Conservation (phyloP, 129 eudicot genomes). For the Artemisia tridentata region DNA sequence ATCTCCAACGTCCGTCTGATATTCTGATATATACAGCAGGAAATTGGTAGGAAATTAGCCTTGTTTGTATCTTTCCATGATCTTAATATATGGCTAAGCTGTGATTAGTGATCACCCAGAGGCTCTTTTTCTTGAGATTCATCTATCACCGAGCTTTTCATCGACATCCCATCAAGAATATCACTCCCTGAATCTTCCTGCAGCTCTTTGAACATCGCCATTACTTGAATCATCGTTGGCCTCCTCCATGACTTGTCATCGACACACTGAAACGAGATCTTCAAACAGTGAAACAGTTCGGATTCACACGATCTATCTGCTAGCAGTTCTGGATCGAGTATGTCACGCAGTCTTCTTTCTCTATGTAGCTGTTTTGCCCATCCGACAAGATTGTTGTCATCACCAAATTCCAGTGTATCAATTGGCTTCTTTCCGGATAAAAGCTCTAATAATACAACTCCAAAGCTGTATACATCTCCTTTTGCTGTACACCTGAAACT, state of each 20-base stretch:
- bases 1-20: conserved; percentile 10
- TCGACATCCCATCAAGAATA: conserved; percentile 73
- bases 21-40: conserved; percentile 49
- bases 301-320: conserved; percentile 44
- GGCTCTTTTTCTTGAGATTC: conserved; percentile 69
- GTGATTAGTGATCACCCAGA: conserved; percentile 35
- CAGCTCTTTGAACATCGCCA: conserved; percentile 85
- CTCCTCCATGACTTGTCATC: conserved; percentile 69
- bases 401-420: conserved; percentile 64
- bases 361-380: conserved; percentile 82
- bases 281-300: conserved; percentile 63
- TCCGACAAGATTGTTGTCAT: conserved; percentile 81
- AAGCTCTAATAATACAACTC: conserved; percentile 73
- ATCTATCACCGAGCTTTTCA: conserved; percentile 66
- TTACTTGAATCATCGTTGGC: conserved; percentile 92
- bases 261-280: conserved; percentile 72
- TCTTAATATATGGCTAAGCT: conserved; percentile 10
- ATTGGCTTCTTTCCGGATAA: conserved; percentile 77
- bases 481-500: conserved; percentile 87
- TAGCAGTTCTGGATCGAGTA: conserved; percentile 64
- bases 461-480: conserved; percentile 88
- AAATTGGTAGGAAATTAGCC: conserved; percentile 14
- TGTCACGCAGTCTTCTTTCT: conserved; percentile 49
- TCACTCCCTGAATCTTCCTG: conserved; percentile 79
- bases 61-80: not conserved